A percentile compares a stretch with the other conserved stretches of the same genome.
These are phyloP conservation scores for Articulospora tetracladia DNA, from an alignment of 495 filamentous ascomycete genomes.

Conservation along the genomic window DNA sequence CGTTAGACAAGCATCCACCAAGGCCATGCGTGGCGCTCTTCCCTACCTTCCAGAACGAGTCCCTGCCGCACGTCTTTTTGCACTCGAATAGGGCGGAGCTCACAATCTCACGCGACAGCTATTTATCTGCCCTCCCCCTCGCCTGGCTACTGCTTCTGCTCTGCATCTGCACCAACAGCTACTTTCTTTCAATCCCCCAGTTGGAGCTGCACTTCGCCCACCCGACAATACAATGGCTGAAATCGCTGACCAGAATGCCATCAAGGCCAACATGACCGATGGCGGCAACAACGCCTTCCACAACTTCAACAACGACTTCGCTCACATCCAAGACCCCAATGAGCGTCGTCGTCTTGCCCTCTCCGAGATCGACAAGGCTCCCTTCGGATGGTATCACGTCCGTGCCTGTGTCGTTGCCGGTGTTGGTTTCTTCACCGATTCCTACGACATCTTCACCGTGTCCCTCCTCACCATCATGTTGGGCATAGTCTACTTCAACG, in stretches of 20 bases:
- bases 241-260: not conserved
- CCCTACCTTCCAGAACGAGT: not conserved
- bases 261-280: constrained; percentile 39
- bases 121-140: not conserved
- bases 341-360: constrained; percentile 72
- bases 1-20: not conserved
- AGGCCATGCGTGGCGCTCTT: not conserved
- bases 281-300: constrained; percentile 66
- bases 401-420: constrained; percentile 68
- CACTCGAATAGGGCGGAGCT: not conserved
- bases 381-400: constrained; percentile 71
- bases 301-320: constrained; percentile 61
- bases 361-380: constrained; percentile 74
- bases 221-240: not conserved
- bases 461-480: constrained; percentile 66
- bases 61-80: not conserved
- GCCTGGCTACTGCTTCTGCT: not conserved
- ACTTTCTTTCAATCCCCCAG: not conserved
- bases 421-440: constrained; percentile 81
- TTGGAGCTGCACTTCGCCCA: not conserved
- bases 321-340: constrained; percentile 66
- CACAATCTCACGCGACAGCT: not conserved
- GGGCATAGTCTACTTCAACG: constrained; percentile 64
- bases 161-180: not conserved
- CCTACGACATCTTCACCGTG: constrained; percentile 79